Conservation (phyloP, 1,284 basidiomycete species). For the Fistulinella cinereoalba region DNA sequence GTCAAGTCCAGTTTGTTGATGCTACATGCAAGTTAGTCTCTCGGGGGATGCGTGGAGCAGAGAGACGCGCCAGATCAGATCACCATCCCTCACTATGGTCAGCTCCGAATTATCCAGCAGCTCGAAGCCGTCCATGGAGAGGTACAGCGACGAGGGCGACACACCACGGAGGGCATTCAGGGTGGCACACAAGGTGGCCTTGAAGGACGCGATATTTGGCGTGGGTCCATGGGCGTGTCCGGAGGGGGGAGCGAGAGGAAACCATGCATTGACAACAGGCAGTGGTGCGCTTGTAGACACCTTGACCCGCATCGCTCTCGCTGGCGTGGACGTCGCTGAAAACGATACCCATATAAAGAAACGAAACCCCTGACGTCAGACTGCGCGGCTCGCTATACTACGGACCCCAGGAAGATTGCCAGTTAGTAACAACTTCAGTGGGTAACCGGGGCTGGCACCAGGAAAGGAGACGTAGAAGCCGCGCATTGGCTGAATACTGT, state of each 20-base stretch:
- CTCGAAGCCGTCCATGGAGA: slow-evolving; percentile 46
- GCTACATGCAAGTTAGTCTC: slow-evolving; percentile 7
- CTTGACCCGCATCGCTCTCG: slow-evolving; percentile 42
- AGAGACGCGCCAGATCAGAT: slow-evolving; percentile 39
- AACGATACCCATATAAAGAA: background rate
- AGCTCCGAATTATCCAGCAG: slow-evolving; percentile 40
- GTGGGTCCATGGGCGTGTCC: background rate
- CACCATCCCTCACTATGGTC: slow-evolving; percentile 44
- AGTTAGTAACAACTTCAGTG: too few relatives aligned
- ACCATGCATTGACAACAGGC: slow-evolving; percentile 43
- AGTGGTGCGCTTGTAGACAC: slow-evolving; percentile 39
- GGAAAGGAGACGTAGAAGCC: too few relatives aligned
- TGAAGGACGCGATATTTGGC: slow-evolving; percentile 17
- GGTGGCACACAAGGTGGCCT: slow-evolving; percentile 17
- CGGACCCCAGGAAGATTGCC: too few relatives aligned
- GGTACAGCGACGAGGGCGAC: slow-evolving; percentile 8
- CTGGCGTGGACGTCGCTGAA: background rate
- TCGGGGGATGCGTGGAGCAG: fast-evolving
- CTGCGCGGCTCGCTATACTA: too few relatives aligned
- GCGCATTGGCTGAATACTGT: too few relatives aligned
- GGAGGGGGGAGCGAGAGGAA: slow-evolving; percentile 20
- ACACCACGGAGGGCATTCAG: slow-evolving; percentile 13
- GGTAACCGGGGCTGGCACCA: too few relatives aligned
- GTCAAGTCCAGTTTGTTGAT: slow-evolving; percentile 5
- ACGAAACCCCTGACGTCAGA: background rate